phyloP scores from a whole-genome alignment of 352 stramenopile species.

The Globisporangium cederbergense region DNA sequence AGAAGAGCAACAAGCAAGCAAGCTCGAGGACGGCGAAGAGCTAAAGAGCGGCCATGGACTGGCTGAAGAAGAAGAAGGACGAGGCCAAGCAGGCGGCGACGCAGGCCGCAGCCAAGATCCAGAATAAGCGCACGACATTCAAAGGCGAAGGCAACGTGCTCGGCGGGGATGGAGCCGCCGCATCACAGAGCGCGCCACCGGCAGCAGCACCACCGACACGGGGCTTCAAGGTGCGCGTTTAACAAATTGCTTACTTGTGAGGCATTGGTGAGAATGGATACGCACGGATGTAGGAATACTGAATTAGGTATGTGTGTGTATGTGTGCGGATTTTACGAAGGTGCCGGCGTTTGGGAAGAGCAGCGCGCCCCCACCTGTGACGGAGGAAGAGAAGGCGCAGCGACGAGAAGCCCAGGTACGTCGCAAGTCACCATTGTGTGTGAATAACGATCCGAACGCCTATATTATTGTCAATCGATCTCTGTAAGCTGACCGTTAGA shows the following conservation, averaged over 20 bases:
- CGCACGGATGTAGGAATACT: neutral
- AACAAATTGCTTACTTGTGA: neutral
- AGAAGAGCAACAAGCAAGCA: neutral
- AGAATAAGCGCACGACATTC: constrained; percentile 65
- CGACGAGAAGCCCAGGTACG: constrained; percentile 61
- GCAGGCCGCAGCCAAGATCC: constrained; percentile 53
- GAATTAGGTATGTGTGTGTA: neutral
- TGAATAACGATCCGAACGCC: neutral
- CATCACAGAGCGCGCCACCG: constrained; percentile 7
- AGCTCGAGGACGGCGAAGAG: neutral
- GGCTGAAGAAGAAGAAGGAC: constrained; percentile 84
- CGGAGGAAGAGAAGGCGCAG: constrained; percentile 50
- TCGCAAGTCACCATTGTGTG: neutral
- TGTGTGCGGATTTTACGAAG: constrained; percentile 11
- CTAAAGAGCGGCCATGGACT: constrained; percentile 37
- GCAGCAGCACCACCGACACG: constrained; percentile 13
- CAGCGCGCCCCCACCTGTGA: constrained; percentile 34
- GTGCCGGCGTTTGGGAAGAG: constrained; percentile 38
- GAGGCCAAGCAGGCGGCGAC: constrained; percentile 56
- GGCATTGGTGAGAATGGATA: neutral
- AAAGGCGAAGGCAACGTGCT: constrained; percentile 66
- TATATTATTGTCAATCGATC: no score
- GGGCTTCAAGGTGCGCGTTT: constrained; percentile 28
- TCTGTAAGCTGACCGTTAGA: neutral
- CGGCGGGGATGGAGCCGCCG: constrained; percentile 23